Evolutionary conservation across 2,329 filamentous ascomycete species (phyloP).

Genomic region (Phoma sp.): DNA sequence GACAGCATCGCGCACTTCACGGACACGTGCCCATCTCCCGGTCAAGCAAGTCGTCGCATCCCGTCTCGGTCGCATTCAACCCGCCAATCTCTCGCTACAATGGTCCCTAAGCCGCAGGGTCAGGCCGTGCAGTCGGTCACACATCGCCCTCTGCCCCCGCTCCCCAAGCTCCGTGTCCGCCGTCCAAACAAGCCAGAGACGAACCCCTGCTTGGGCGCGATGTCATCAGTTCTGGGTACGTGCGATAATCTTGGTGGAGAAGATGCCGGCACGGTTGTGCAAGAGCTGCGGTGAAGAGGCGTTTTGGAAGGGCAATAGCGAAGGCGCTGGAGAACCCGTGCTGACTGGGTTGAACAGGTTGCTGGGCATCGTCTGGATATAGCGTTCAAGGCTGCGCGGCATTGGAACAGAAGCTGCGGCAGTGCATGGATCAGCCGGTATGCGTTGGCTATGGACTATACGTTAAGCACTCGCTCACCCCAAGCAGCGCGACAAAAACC

Average conservation of each 20-base stretch:
- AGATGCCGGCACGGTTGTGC: neutral
- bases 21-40: neutral
- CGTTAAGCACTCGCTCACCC: slow-evolving; percentile 10
- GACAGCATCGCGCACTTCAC: neutral
- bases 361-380: slow-evolving; percentile 82
- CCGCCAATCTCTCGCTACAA: slow-evolving; percentile 21
- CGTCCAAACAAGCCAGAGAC: slow-evolving; percentile 66
- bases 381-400: slow-evolving; percentile 65
- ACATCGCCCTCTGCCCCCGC: slow-evolving; percentile 61
- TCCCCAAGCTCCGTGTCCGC: slow-evolving; percentile 68
- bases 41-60: slow-evolving; percentile 2
- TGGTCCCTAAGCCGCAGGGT: slow-evolving; percentile 47
- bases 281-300: neutral
- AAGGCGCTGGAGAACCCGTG: neutral
- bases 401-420: slow-evolving; percentile 65
- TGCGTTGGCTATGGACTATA: slow-evolving; percentile 37
- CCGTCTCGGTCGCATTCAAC: neutral
- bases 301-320: neutral
- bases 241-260: neutral
- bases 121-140: slow-evolving; percentile 44
- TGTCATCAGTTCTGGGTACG: slow-evolving; percentile 70
- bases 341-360: slow-evolving; percentile 61
- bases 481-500: slow-evolving; percentile 59
- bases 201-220: slow-evolving; percentile 70
- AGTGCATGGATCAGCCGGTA: slow-evolving; percentile 82